Evolutionary conservation across 169 alveolate species (phyloP), one percentile per base, ranked within the genome.

Genomic region (Eimeria maxima): DNA sequence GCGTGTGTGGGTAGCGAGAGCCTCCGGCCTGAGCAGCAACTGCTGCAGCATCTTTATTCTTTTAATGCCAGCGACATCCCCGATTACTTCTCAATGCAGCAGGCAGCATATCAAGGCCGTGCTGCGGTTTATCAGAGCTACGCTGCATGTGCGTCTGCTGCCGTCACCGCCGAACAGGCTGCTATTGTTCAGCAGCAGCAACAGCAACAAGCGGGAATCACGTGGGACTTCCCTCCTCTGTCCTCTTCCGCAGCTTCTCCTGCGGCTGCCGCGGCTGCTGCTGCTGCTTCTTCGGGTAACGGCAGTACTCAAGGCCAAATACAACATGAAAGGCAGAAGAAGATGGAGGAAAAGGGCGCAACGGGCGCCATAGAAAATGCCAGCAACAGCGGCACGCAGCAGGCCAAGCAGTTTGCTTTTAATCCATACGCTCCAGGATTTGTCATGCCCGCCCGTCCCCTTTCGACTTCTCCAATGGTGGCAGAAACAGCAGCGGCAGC

Each of bases 71-170:
- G 91, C 14, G 76, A 83, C 8, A 27, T 83, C 47, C 91, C 91
- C 10, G 91, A 83, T 55, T 83, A 83, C 65, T 83, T 83, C 74
- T 83, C 91, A 7, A 83, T 83, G 91, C 76, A 83, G 91, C 91
- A 83, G 55, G 91, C 91, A 11, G 91, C 91, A 3, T 83, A 83
- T 27, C 91, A 83, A 55, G 91, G 91, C 55, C 71, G 91, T 27
- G 91, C 74, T 55, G 74, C 91, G 24, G 63, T 83, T 2, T 83
- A 83, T 50, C 69, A 50, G 74, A 83, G 91, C 55, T 83, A 83
- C 55, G 91, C 91, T 83, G 91, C 91, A 27, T 83, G 91, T 38
- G 91, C 91, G 20, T 50, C 91, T 55, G 91, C 91, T 29, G 91
- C 91, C 6, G 74, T 53, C n/a, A 27, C 91, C 18, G 71, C 91